Evolutionary conservation across 805 yeast species (phyloP), one percentile per base, ranked within the genome.

Genomic region (Starmera amethionina): DNA sequence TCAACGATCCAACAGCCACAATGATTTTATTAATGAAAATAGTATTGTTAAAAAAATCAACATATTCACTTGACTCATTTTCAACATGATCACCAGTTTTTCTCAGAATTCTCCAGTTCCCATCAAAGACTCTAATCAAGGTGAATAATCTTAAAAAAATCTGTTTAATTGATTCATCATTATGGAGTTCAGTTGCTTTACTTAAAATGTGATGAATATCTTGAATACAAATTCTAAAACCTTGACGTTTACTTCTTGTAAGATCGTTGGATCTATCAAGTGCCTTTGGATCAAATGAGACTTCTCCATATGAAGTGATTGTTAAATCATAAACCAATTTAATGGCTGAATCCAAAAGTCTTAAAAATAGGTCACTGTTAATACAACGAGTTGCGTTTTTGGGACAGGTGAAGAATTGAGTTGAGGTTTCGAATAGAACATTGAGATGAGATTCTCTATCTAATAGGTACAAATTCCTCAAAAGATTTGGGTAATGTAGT

Each of bases 381-480:
- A 77, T 59, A 14, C 77, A 60, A 33, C 50, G 56, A 1, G 74
- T 72, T 0, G 95, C 79, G 47, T 82, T 80, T 0, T 88, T 74
- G 0, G 97, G 96, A 40, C 95, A 82, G 0, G 97, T 89, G 59
- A 88, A 88, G 18, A 93, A 63, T 60, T 93, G 98, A 0, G 90
- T 79, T 0, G 94, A 78, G 16, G 90, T 62, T 32, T 80, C 75
- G 32, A 79, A 72, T 65, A 89, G 68, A 4, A 84, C 70, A 11
- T 90, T 85, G 40, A 75, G 62, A 49, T 88, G 96, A 0, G 96
- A 95, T 53, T 93, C 97, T 44, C 96, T 70, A 53, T 93, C 99
- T 46, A 77, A 64, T 16, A 60, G 53, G n/a, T 77, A 74, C 40
- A 72, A 61, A 10, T 69, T 63, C 13, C 67, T 67, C 4, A 77